Conservation (phyloP, 208 protist genomes). For the Wallacemonas sp. region DNA sequence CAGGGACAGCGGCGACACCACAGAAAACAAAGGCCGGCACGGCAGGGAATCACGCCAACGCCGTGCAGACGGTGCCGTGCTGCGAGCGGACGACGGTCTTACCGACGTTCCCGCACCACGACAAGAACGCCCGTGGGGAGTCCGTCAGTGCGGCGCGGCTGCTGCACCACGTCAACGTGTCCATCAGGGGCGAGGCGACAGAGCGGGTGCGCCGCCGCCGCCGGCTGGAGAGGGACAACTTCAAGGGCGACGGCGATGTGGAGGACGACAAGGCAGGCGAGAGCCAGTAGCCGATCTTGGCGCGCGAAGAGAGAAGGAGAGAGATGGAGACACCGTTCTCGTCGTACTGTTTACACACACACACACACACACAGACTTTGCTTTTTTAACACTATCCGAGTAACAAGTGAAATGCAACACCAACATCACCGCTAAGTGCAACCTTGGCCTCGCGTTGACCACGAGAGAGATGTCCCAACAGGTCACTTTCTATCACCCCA, state of each 20-base stretch:
- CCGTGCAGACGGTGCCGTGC: neutral
- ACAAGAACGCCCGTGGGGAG: neutral
- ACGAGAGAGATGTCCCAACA: no score
- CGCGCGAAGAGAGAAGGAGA: no score
- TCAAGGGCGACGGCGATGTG: neutral
- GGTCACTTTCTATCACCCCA: no score
- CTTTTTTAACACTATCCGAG: no score
- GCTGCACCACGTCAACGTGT: slow-evolving; percentile 32
- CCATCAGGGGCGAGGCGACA: slow-evolving; percentile 31
- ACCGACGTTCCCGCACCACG: neutral
- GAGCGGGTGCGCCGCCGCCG: slow-evolving; percentile 19
- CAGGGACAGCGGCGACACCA: no score
- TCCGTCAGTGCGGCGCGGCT: slow-evolving; percentile 10
- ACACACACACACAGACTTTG: no score
- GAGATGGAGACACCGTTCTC: no score
- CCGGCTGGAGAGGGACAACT: slow-evolving; percentile 17
- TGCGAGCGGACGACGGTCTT: neutral
- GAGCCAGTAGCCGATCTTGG: no score
- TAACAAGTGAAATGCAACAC: no score
- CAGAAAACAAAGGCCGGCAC: neutral
- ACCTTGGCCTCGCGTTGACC: no score
- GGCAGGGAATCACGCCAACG: neutral
- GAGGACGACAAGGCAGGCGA: neutral
- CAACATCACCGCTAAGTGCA: no score
- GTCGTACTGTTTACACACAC: no score